Evolutionary conservation across 1,139 yeast species (phyloP).

Genomic region (Suhomyces panamericanus): DNA sequence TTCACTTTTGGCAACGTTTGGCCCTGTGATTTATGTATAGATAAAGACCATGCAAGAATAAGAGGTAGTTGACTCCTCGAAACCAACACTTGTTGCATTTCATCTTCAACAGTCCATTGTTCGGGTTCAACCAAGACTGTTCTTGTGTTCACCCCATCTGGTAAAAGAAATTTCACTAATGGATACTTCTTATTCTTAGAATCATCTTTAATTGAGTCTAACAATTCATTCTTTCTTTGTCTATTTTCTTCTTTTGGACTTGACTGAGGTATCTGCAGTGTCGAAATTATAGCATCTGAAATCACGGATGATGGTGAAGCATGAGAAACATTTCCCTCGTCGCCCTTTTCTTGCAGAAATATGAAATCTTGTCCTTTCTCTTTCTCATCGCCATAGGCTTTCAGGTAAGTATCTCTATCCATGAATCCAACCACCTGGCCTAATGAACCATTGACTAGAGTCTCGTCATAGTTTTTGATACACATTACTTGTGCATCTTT

Average conservation of each 20-base stretch:
- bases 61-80: constrained; percentile 67
- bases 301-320: neutral
- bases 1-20: constrained; percentile 83
- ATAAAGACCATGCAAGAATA: constrained; percentile 90
- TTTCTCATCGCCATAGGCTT: constrained; percentile 21
- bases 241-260: constrained; percentile 7
- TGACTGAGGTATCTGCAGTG: constrained; percentile 4
- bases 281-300: neutral
- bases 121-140: constrained; percentile 57
- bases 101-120: constrained; percentile 45
- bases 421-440: constrained; percentile 66
- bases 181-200: constrained; percentile 54
- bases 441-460: constrained; percentile 87
- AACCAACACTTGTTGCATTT: constrained; percentile 30
- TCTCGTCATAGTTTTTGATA: constrained; percentile 83
- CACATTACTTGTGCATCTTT: constrained; percentile 95
- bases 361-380: constrained; percentile 13
- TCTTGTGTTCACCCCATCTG: constrained; percentile 66
- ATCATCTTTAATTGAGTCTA: constrained; percentile 34
- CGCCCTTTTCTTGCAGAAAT: constrained; percentile 8
- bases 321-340: neutral
- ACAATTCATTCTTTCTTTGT: constrained; percentile 16
- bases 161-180: constrained; percentile 68
- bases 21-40: constrained; percentile 96
- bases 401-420: constrained; percentile 39